Evolutionary conservation across 2,329 filamentous ascomycete species (phyloP).

Genomic region (Exophiala spinifera): DNA sequence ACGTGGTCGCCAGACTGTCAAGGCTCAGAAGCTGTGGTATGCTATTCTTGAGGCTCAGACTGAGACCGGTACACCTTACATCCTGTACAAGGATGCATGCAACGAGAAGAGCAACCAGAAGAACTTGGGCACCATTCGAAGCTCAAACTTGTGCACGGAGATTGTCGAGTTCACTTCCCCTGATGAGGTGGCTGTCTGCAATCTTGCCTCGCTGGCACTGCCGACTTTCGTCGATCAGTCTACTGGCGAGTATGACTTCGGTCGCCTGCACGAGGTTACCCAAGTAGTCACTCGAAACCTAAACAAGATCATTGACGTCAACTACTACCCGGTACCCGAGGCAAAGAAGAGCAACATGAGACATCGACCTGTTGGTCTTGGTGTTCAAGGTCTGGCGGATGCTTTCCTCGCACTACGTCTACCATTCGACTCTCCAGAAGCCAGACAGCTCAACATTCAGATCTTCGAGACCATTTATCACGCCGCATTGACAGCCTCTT

Average conservation of each 20-base stretch:
- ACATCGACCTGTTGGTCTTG: constrained; percentile 90
- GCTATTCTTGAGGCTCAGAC: constrained; percentile 97
- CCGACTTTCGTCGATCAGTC: constrained; percentile 87
- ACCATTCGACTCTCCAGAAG: constrained; percentile 95
- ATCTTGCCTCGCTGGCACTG: constrained; percentile 89
- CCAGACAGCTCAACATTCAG: constrained; percentile 89
- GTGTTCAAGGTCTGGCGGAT: constrained; percentile 96
- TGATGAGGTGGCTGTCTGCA: constrained; percentile 98
- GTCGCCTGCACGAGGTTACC: constrained; percentile 91
- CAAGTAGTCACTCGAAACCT: constrained; percentile 91
- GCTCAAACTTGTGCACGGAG: constrained; percentile 98
- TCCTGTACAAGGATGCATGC: constrained; percentile 98
- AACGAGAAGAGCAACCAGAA: constrained; percentile 99
- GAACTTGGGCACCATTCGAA: constrained; percentile 97
- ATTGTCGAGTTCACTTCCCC: constrained; percentile 97
- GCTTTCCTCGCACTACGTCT: constrained; percentile 94
- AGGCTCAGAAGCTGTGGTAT: constrained; percentile 99
- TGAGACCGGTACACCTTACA: constrained; percentile 98
- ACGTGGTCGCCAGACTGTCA: constrained; percentile 83
- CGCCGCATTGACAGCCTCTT: constrained; percentile 83
- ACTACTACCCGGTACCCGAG: constrained; percentile 96
- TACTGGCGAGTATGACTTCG: constrained; percentile 84
- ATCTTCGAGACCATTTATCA: constrained; percentile 99
- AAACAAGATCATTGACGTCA: constrained; percentile 98
- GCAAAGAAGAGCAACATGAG: constrained; percentile 95